Base-by-base conservation (phyloP, 257 asterid species). In the Plantago elongata region DNA sequence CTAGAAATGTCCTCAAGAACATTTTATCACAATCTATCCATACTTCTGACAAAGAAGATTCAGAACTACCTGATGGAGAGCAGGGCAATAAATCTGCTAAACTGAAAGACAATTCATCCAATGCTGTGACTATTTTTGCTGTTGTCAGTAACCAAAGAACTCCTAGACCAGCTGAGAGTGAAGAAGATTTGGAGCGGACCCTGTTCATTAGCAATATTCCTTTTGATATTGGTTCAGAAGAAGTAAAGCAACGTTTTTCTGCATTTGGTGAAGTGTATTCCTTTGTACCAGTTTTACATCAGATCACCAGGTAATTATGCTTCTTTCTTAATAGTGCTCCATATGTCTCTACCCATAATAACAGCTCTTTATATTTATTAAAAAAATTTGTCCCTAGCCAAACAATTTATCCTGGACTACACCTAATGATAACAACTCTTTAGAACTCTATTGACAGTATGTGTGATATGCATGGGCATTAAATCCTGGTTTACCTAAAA, bases 181-280 rank as follows among this genome's bases (percentile, higher is more conserved):
- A 81, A 76, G 86, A 83, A 13, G 97, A 83, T 69, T 84, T 93
- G 79, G 88, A 72, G 69, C 78, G 83, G 65, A 89, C 97, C 9
- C 37, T 89, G 76, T 93, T 93, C 80, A 76, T 93, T 29, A 87
- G 76, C 79, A 89, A 93, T 55, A 86, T 93, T 70, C 99, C 95
- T 44, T 93, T 87, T 75, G 97, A 89, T 27, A 66, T 78, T 57
- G 78, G 81, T 47, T 56, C 37, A 12, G 87, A 87, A 64, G 99
- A 93, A 79, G 96, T 93, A 74, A 87, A 81, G 64, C 86, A 81
- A 60, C 88, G 94, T 6, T 87, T 93, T 78, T 79, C 87, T 57
- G 81, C 86, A 49, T 89, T 87, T 76, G 99, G 97, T 63, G 87
- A 73, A 74, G 91, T 92, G 63, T 79, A 86, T 73, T 83, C 86